Conservation (phyloP, 208 protist genomes). For the Angomonas ambiguus region DNA sequence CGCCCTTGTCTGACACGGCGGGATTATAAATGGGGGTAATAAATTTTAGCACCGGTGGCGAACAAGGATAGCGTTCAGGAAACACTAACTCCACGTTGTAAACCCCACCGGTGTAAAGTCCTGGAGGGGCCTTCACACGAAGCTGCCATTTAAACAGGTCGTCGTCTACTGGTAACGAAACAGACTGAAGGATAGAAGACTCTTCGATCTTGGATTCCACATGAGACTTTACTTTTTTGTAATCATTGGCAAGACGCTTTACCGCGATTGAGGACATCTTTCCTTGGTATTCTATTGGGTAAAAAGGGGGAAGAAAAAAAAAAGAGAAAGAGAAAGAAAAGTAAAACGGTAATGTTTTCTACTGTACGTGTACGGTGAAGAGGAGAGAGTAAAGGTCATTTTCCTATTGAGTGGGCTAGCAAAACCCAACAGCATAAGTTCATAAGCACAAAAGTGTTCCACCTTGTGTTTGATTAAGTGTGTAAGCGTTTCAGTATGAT, state of each 20-base stretch:
- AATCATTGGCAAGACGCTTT: neutral
- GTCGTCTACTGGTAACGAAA: constrained; percentile 10
- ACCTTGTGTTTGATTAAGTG: neutral
- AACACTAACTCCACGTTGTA: constrained; percentile 47
- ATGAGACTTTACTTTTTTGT: neutral
- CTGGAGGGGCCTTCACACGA: constrained; percentile 24
- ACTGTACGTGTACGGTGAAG: no score
- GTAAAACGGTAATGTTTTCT: no score
- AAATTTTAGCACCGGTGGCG: constrained; percentile 45
- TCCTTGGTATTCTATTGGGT: neutral
- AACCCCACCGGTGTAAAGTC: constrained; percentile 37
- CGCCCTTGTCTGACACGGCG: constrained; percentile 29
- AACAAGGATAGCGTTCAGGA: constrained; percentile 54
- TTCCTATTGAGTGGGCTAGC: no score
- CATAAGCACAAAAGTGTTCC: neutral
- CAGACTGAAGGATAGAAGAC: neutral
- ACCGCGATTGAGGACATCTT: neutral
- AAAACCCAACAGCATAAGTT: no score
- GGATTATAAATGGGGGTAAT: constrained; percentile 60
- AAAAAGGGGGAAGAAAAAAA: neutral
- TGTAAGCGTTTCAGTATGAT: neutral
- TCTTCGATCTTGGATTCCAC: neutral
- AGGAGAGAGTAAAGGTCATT: no score
- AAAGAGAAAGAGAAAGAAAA: neutral
- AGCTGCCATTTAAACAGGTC: constrained; percentile 45